A percentile compares a stretch with the other conserved stretches of the same genome.
Evolutionary conservation across 768 basidiomycete genomes (phyloP).

Genomic region (Lentinus brumalis): DNA sequence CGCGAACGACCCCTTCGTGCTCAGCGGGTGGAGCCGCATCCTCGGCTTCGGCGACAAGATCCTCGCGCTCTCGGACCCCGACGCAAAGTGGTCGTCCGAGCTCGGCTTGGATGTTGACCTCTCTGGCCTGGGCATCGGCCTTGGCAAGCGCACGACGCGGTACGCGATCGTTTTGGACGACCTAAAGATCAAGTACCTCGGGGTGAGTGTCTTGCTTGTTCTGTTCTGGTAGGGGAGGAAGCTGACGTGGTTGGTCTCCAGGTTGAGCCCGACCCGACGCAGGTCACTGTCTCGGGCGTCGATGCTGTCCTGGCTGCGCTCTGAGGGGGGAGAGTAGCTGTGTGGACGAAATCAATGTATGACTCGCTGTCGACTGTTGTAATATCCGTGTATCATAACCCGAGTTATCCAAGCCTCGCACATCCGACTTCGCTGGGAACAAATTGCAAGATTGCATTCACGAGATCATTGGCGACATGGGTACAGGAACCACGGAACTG

Average conservation of each 20-base stretch:
- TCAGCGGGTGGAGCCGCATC: slow-evolving; percentile 40
- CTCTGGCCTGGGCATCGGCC: slow-evolving; percentile 32
- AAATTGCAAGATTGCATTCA: no score
- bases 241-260: not conserved
- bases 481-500: no score
- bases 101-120: slow-evolving; percentile 56
- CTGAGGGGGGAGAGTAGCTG: slow-evolving; percentile 2
- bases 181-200: slow-evolving; percentile 66
- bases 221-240: not conserved
- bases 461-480: no score
- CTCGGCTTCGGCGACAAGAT: slow-evolving; percentile 54
- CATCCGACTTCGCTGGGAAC: no score
- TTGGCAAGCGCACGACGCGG: slow-evolving; percentile 43
- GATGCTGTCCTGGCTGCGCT: slow-evolving; percentile 43
- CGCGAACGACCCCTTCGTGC: slow-evolving; percentile 80
- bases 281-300: slow-evolving; percentile 37
- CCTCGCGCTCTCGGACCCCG: slow-evolving; percentile 35
- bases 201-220: slow-evolving; percentile 18
- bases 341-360: not conserved
- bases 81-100: slow-evolving; percentile 33
- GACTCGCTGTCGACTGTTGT: not conserved
- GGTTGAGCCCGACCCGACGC: slow-evolving; percentile 33
- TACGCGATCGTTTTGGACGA: slow-evolving; percentile 70
- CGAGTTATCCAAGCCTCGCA: no score
- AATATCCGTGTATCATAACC: not conserved